Percentiles rank a stretch among this genome's conserved stretches.
Conservation (phyloP, 2,329 filamentous ascomycete species). For the Penicillium concentricum region DNA sequence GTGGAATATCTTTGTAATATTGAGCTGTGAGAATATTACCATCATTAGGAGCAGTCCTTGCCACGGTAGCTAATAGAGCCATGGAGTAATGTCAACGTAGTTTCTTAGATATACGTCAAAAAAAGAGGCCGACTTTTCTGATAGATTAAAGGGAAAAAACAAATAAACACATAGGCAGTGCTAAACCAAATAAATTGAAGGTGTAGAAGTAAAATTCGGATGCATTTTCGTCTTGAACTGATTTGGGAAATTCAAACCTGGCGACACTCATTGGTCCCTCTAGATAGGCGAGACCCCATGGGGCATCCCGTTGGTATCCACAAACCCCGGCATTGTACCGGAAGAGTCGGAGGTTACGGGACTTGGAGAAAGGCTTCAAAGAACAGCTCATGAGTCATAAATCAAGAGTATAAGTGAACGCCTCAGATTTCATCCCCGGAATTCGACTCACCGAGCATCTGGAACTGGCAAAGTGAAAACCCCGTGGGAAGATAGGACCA, state of each 20-base stretch:
- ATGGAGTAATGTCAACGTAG: too few species aligned
- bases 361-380: not conserved
- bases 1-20: not conserved
- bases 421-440: conserved; percentile 15
- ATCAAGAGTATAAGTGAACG: not conserved
- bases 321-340: not conserved
- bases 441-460: conserved; percentile 16
- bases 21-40: not conserved
- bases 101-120: too few species aligned
- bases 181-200: not conserved
- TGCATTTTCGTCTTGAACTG: not conserved
- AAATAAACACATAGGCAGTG: too few species aligned
- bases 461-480: conserved; percentile 11
- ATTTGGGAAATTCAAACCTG: not conserved
- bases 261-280: not conserved
- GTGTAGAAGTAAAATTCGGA: too few species aligned
- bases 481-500: not conserved
- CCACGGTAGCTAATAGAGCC: not conserved
- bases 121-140: too few species aligned
- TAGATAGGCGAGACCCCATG: not conserved
- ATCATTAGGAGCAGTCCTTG: not conserved
- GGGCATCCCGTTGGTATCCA: not conserved
- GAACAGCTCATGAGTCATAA: not conserved
- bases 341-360: not conserved
- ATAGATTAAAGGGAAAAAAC: too few species aligned